These are phyloP conservation scores for Trichoderma parareesei DNA, from an alignment of 495 filamentous ascomycete species.

Conservation along the genomic window DNA sequence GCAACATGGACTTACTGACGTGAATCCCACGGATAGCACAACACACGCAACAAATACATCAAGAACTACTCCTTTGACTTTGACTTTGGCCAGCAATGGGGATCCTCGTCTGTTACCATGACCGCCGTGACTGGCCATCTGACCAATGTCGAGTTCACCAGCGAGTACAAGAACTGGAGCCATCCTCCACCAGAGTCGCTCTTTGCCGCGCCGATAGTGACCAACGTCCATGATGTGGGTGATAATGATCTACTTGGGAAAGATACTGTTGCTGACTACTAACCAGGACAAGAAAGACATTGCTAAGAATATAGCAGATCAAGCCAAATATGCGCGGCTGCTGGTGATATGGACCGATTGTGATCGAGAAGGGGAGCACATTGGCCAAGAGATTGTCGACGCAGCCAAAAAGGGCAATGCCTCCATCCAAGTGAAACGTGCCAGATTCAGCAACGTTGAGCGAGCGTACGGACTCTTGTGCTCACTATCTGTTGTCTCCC, in stretches of 20 bases:
- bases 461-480: constrained; percentile 53
- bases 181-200: constrained; percentile 68
- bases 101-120: constrained; percentile 77
- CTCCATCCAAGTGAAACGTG: constrained; percentile 70
- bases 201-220: constrained; percentile 73
- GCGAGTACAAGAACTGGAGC: constrained; percentile 65
- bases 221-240: constrained; percentile 54
- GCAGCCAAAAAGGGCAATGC: constrained; percentile 68
- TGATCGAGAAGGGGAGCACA: constrained; percentile 95
- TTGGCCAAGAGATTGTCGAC: constrained; percentile 83
- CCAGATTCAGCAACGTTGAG: constrained; percentile 93
- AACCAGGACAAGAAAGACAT: constrained; percentile 68
- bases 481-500: neutral
- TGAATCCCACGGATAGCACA: constrained; percentile 22
- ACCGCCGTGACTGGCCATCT: constrained; percentile 87
- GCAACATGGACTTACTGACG: neutral
- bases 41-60: constrained; percentile 62
- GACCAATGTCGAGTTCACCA: constrained; percentile 60
- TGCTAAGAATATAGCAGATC: constrained; percentile 71
- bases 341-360: constrained; percentile 99
- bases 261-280: neutral
- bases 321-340: constrained; percentile 59
- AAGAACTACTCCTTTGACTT: constrained; percentile 94
- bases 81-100: constrained; percentile 76
- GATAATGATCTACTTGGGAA: neutral